Evolutionary conservation across 2,329 filamentous ascomycete species (phyloP).

Genomic region (Botryotinia globosa): DNA sequence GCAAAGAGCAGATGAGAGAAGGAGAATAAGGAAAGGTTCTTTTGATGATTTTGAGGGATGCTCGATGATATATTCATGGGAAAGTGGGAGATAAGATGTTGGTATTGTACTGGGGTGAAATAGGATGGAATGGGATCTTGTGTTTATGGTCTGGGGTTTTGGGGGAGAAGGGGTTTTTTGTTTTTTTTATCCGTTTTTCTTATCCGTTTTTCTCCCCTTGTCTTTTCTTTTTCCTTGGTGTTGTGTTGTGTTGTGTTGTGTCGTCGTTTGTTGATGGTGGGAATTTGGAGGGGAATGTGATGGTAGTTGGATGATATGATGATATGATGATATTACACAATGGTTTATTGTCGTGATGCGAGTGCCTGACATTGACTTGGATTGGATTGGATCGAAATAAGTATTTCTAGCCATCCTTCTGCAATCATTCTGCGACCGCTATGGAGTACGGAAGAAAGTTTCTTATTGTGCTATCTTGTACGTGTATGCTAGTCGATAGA

Average conservation of each 20-base stretch:
- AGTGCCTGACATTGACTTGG: background rate
- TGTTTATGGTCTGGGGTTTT: background rate
- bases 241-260: background rate
- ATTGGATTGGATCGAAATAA: background rate
- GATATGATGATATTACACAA: background rate
- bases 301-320: background rate
- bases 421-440: no score
- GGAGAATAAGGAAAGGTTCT: background rate
- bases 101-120: background rate
- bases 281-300: background rate
- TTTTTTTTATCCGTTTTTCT: background rate
- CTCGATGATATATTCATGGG: background rate
- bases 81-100: background rate
- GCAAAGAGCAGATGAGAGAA: no score
- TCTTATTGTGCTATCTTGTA: background rate
- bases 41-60: background rate
- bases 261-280: background rate
- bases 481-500: background rate
- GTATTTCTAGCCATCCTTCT: background rate
- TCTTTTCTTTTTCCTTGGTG: no score
- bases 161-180: background rate
- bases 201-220: background rate
- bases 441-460: background rate
- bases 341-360: background rate
- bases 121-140: background rate